Base-by-base conservation (phyloP, 768 basidiomycete genomes). In the Xerocomellus dryophilus region DNA sequence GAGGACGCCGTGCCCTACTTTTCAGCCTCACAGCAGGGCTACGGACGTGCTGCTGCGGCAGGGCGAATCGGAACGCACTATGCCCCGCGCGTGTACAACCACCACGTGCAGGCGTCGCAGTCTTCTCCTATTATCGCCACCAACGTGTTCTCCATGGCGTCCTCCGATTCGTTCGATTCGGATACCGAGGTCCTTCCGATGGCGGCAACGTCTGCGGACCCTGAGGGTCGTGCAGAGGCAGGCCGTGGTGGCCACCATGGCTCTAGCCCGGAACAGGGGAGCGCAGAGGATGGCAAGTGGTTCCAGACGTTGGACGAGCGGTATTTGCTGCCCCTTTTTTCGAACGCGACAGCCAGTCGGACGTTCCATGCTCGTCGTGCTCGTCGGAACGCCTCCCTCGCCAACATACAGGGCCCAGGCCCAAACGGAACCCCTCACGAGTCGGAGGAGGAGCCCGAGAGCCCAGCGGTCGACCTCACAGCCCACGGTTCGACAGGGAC, bases 251-350 rank as follows among this genome's bases (percentile, higher is more conserved):
- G 29, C 3, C 38, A 36, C 3, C 31, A 41, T 20, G 46, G 12
- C n/a, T 23, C 23, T 23, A 5, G 23, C 23, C 50, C 53, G 36
- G 59, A 29, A 15, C 46, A 49, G 21, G 64, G 21, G 57, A 9
- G 4, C 36, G 39, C 35, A 11, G 86, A 88, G 53, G 93, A 96
- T 49, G 87, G 90, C 27, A 90, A 91, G 69, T 98, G 94, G 93
- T 98, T 98, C 84, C 93, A 94, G 62, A 80, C 87, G 42, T 73
- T 99, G 36, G 96, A 99, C 71, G 94, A 99, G 73, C 81, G 93
- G 59, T 99, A 96, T 69, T 75, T 99, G 18, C 72, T 98, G 3
- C 95, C 95, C 20, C 75, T 98, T 35, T 98, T 93, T 75, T 92
- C 91, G 44, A 94, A 94, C 65, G 90, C 90, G 15, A 93, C 92